Evolutionary conservation across 345 rosid species (phyloP), one percentile per base, ranked within the genome.

Genomic region (Acer campestre): DNA sequence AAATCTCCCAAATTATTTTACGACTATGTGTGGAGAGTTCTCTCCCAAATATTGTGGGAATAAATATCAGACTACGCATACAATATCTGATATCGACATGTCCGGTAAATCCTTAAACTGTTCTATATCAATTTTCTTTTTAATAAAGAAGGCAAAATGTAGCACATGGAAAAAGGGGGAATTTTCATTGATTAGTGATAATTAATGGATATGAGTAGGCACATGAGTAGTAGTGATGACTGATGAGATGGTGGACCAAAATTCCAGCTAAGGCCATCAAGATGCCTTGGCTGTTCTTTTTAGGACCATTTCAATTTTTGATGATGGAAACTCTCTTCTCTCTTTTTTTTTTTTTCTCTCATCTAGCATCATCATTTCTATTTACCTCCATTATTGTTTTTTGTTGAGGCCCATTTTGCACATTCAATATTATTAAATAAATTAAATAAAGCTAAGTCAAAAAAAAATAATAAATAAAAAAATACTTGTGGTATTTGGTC

Each of bases 201-300:
- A 65, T 76, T 44, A 71, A 63, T 16, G 42, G 20, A 27, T 35
- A 27, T 22, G 5, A 72, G 17, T 66, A 25, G 48, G 22, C 58
- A 38, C 53, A 78, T 63, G 73, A 69, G 58, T 31, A 65, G 58
- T 31, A 23, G 72, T 65, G 73, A 72, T 80, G 73, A 23, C 69
- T 59, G 73, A 72, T 80, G 73, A 7, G 18, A 53, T 40, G 51
- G 86, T 81, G 89, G 89, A 67, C 79, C 89, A 79, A 73, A 74
- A 17, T 70, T 82, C 75, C 83, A 82, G 83, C 83, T 59, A 29
- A 77, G 31, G 65, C 79, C 78, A 79, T 71, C 70, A 78, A 42
- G 38, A 35, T 4, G 38, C 23, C 6, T 35, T 55, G 63, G 64
- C 51, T 71, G 35, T 75, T 65, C 46, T 67, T 81, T 75, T 83